phyloP scores from a whole-genome alignment of 2,329 filamentous ascomycete species.

The Aureobasidium zeae region DNA sequence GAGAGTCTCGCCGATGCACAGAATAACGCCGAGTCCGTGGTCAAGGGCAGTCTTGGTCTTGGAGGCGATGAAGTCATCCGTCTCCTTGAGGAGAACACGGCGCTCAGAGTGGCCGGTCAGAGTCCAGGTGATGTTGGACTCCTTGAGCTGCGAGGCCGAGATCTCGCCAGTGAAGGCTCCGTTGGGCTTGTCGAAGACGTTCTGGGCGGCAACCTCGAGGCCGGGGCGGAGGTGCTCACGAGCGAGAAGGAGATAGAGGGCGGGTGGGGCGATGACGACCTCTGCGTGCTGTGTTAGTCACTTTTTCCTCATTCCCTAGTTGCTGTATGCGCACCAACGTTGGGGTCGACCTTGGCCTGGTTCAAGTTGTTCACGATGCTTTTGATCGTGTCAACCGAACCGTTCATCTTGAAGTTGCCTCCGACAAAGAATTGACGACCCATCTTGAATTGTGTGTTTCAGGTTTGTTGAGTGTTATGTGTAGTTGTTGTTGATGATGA shows the following conservation, averaged over 20 bases:
- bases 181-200: conserved; percentile 75
- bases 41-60: conserved; percentile 93
- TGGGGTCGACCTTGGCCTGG: conserved; percentile 67
- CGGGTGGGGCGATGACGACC: conserved; percentile 86
- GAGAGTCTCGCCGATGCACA: conserved; percentile 53
- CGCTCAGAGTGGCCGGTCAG: conserved; percentile 94
- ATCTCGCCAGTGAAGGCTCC: conserved; percentile 83
- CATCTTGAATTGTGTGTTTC: conserved; percentile 25
- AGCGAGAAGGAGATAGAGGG: conserved; percentile 81
- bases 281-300: conserved; percentile 45
- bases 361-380: conserved; percentile 86
- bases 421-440: conserved; percentile 45
- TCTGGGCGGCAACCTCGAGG: conserved; percentile 86
- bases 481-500: background rate
- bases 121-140: conserved; percentile 79
- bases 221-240: conserved; percentile 66
- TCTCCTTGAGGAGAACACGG: conserved; percentile 79
- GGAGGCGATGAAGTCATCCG: conserved; percentile 70
- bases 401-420: conserved; percentile 99
- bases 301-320: no score
- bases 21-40: conserved; percentile 80
- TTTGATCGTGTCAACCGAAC: conserved; percentile 79
- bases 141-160: conserved; percentile 81
- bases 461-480: background rate
- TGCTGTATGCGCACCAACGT: conserved; percentile 50